Evolutionary conservation across 148 eudicot species (phyloP).

Genomic region (Dysphania ambrosioides): DNA sequence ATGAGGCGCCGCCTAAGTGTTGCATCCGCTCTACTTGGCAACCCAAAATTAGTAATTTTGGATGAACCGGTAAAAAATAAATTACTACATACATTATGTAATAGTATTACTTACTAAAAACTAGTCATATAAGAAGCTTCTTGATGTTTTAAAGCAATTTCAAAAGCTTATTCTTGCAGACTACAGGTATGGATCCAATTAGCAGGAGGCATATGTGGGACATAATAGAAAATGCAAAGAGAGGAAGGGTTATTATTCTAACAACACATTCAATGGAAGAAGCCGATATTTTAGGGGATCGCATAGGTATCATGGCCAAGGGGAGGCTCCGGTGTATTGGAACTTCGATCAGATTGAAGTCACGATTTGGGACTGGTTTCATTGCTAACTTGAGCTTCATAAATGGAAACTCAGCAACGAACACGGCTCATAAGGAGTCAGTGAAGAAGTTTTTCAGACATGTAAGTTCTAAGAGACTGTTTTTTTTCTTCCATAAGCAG

Average conservation of each 20-base stretch:
- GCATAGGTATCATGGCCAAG: conserved; percentile 92
- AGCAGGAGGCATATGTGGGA: conserved; percentile 93
- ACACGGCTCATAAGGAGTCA: conserved; percentile 33
- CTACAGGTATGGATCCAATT: conserved; percentile 96
- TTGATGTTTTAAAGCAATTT: neutral
- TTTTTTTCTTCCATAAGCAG: conserved; percentile 1
- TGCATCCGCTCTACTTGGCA: conserved; percentile 80
- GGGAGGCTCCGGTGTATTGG: conserved; percentile 95
- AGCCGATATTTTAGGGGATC: conserved; percentile 81
- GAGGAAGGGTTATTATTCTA: conserved; percentile 68
- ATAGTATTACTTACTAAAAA: neutral
- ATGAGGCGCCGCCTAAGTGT: conserved; percentile 98
- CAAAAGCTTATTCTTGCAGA: conserved; percentile 32
- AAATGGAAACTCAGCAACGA: conserved; percentile 27
- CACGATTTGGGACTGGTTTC: conserved; percentile 82
- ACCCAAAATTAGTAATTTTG: conserved; percentile 78
- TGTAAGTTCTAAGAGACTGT: conserved; percentile 36
- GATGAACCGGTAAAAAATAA: conserved; percentile 77
- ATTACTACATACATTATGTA: no score
- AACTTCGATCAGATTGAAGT: conserved; percentile 75
- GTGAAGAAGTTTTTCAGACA: conserved; percentile 64
- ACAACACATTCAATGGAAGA: conserved; percentile 99
- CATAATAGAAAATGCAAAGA: conserved; percentile 83
- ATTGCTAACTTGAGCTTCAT: conserved; percentile 60
- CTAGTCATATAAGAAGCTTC: neutral